Evolutionary conservation across 1,284 basidiomycete genomes (phyloP), one percentile per base, ranked within the genome.

Genomic region (Ustilago cynodontis): DNA sequence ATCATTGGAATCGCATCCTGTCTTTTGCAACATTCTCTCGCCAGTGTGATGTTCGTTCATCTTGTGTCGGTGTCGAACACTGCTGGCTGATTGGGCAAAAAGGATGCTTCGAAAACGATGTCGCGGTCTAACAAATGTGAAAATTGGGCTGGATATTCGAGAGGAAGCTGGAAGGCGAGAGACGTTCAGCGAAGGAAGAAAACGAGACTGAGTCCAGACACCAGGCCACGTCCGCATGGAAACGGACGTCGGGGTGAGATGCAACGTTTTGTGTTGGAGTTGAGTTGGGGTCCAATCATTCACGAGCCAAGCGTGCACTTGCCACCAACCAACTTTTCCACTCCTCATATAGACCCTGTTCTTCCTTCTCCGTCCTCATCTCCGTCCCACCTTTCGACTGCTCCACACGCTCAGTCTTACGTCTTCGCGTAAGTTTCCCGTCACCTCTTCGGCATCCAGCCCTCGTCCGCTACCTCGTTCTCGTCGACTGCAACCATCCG

Each of bases 131-230:
- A 28, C 26, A 45, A 35, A 33, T 6, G 1, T 1, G 20, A 57
- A 47, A 45, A 14, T 49, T 13, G 5, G 24, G 47, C 26, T 26
- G 10, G 31, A n/a, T 10, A 31, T 63, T 67, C 64, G 29, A 67
- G 70, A 52, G 35, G 16, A 4, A 62, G 55, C 70, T 72, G 59
- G 70, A 72, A 72, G 64, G n/a, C 49, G 39, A 67, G 47, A 63
- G 70, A 72, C 56, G 64, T n/a, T 59, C 45, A 67, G 33, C 60
- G 70, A 72, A 72, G 41, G 56, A 56, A 70, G 61, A 49, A 45
- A 26, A 33, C 1, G 33, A 26, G 20, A 18, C 22, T 24, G 22
- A 33, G 22, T 35, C 11, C 26, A 45, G 43, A 28, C 43, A 37
- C 35, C 3, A 3, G 7, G 3, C 3, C 35, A 10, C 8, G 7